These are phyloP conservation scores for Ceratocystis alfenasii DNA, from an alignment of 2,329 filamentous ascomycete genomes.

Conservation along the genomic window DNA sequence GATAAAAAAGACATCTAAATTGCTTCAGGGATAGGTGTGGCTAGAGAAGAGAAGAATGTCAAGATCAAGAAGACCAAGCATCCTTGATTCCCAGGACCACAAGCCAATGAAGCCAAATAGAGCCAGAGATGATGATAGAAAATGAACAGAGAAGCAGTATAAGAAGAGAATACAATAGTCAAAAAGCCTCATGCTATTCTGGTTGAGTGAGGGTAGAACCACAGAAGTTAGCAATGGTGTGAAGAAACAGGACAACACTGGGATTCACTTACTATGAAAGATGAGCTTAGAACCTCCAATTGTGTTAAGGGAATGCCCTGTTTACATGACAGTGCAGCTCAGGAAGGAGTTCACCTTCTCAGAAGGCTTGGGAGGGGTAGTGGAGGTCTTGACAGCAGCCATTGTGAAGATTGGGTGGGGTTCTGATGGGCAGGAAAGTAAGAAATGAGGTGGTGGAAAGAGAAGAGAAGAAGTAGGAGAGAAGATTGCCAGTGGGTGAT, in stretches of 20 bases:
- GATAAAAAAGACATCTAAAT: constrained; percentile 3
- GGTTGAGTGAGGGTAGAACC: background rate
- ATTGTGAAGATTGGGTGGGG: constrained; percentile 16
- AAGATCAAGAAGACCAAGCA: background rate
- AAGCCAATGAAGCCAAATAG: background rate
- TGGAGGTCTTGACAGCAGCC: constrained; percentile 17
- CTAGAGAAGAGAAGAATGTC: background rate
- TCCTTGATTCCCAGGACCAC: background rate
- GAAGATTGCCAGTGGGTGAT: constrained; percentile 10
- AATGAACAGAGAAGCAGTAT: background rate
- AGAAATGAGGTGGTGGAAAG: background rate
- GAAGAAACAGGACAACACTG: background rate
- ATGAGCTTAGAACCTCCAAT: background rate
- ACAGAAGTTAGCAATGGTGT: too few species aligned
- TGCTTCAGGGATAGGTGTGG: background rate
- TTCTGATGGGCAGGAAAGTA: background rate
- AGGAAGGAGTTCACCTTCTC: background rate
- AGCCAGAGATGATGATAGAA: background rate
- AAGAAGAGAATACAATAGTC: constrained; percentile 1
- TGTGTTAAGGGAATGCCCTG: background rate
- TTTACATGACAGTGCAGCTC: constrained; percentile 9
- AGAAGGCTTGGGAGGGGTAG: constrained; percentile 5
- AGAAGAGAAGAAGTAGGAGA: background rate
- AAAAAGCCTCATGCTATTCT: background rate
- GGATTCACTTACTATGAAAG: background rate